These are phyloP conservation scores for Lentinula lateritia DNA, from an alignment of 768 basidiomycete genomes.

Conservation along the genomic window DNA sequence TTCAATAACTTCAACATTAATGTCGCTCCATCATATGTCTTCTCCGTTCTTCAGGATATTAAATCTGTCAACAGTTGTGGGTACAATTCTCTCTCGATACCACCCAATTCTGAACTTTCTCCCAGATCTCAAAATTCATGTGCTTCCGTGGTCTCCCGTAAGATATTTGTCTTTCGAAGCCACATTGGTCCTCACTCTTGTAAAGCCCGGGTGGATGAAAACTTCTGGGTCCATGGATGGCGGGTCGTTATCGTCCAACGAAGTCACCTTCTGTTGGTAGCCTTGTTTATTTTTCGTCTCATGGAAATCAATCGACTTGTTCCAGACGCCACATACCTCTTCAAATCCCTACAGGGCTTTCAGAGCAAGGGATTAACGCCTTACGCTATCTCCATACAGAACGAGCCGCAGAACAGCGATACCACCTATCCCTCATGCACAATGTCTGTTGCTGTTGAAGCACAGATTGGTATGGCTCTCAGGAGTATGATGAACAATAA, in stretches of 20 bases:
- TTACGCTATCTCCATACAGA: conserved; percentile 64
- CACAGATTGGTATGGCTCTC: conserved; percentile 49
- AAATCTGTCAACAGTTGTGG: conserved; percentile 41
- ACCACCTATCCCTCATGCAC: conserved; percentile 64
- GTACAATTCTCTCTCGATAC: neutral
- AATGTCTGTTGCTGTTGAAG: conserved; percentile 52
- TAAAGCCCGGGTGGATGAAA: conserved; percentile 79
- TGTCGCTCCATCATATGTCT: conserved; percentile 55
- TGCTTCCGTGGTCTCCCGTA: conserved; percentile 75
- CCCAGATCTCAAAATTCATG: conserved; percentile 39
- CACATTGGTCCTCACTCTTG: neutral
- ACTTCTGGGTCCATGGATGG: conserved; percentile 60
- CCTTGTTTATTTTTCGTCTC: neutral
- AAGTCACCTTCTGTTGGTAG: conserved; percentile 42
- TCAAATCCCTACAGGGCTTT: conserved; percentile 71
- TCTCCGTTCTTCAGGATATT: conserved; percentile 62
- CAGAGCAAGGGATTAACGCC: conserved; percentile 50
- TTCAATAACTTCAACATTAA: conserved; percentile 54
- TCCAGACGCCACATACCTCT: conserved; percentile 65
- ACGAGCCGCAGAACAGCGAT: conserved; percentile 52
- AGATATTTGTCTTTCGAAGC: conserved; percentile 13
- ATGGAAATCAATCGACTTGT: neutral
- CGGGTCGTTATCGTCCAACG: conserved; percentile 48
- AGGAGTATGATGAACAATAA: conserved; percentile 58
- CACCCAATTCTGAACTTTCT: neutral